Evolutionary conservation across 805 yeast genomes (phyloP).

Genomic region (Scheffersomyces stipitis): DNA sequence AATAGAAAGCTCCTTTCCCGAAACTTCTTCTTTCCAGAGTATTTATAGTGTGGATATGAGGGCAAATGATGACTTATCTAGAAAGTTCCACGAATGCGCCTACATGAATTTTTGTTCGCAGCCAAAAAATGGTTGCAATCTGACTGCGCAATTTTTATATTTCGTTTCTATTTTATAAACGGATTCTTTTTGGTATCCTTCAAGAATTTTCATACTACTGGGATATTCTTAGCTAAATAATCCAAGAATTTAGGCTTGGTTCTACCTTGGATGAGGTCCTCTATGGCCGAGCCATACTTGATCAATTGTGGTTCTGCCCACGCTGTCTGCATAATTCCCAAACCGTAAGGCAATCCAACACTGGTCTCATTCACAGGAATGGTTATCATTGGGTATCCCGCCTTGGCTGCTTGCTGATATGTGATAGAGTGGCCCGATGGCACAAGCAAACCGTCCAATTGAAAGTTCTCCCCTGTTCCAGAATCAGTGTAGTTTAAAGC

Average conservation of each 20-base stretch:
- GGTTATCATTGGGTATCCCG: conserved; percentile 27
- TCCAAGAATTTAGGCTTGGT: conserved; percentile 19
- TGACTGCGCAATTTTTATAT: too few relatives aligned
- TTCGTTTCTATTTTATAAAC: too few relatives aligned
- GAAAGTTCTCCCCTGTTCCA: conserved; percentile 18
- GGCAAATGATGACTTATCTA: too few relatives aligned
- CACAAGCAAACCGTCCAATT: conserved; percentile 13
- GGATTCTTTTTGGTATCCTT: neutral
- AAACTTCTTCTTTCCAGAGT: too few relatives aligned
- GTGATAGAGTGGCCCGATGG: conserved; percentile 16
- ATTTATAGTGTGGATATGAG: too few relatives aligned
- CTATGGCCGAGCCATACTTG: conserved; percentile 27
- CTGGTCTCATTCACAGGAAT: conserved; percentile 20
- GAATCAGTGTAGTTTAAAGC: conserved; percentile 26
- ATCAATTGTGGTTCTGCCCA: conserved; percentile 25
- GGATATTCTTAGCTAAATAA: conserved; percentile 22
- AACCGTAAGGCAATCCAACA: conserved; percentile 24
- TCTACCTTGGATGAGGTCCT: conserved; percentile 18
- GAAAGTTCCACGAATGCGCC: too few relatives aligned
- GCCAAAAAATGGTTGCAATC: too few relatives aligned
- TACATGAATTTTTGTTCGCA: too few relatives aligned
- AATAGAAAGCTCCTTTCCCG: too few relatives aligned
- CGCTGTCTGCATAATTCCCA: conserved; percentile 26
- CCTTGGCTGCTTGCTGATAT: conserved; percentile 28
- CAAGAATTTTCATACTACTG: conserved; percentile 15